Conservation (phyloP, 176 grass and related monocot species). For the Tuctoria greenei region DNA sequence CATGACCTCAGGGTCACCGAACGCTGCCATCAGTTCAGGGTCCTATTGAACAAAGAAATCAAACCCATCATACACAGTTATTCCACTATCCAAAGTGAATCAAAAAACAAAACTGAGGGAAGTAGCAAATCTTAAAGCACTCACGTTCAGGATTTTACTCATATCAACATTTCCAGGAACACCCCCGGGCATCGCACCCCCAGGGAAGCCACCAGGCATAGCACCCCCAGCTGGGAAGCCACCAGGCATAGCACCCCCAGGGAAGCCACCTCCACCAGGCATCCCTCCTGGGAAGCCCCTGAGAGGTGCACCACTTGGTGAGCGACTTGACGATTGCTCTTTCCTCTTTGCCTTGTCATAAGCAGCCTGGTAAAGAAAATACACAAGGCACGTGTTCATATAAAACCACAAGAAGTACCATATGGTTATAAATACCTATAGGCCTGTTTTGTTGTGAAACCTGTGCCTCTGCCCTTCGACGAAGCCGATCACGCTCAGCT, state of each 20-base stretch:
- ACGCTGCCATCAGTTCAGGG: slow-evolving; percentile 83
- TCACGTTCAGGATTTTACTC: slow-evolving; percentile 90
- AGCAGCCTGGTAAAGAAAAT: slow-evolving; percentile 62
- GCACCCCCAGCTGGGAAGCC: too few relatives aligned
- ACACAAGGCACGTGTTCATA: slow-evolving; percentile 25
- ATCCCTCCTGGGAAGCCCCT: slow-evolving; percentile 56
- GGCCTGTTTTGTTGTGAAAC: slow-evolving; percentile 30
- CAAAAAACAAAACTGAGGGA: neutral
- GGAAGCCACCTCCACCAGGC: slow-evolving; percentile 51
- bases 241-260: slow-evolving; percentile 55
- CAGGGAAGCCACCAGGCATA: slow-evolving; percentile 57
- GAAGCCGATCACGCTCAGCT: slow-evolving; percentile 72
- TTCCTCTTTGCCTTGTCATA: slow-evolving; percentile 89
- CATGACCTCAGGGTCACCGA: slow-evolving; percentile 89
- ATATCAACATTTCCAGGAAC: slow-evolving; percentile 75
- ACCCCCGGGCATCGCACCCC: slow-evolving; percentile 53
- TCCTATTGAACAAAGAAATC: slow-evolving; percentile 51
- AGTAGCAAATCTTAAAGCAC: slow-evolving; percentile 1
- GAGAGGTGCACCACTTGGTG: slow-evolving; percentile 39
- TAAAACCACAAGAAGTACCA: neutral
- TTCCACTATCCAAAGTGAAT: neutral
- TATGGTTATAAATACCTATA: neutral
- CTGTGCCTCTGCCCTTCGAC: slow-evolving; percentile 73
- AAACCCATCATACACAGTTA: slow-evolving; percentile 10
- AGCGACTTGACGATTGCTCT: slow-evolving; percentile 70